Conservation (phyloP, 257 asterid genomes). For the Nicotiana otophora region DNA sequence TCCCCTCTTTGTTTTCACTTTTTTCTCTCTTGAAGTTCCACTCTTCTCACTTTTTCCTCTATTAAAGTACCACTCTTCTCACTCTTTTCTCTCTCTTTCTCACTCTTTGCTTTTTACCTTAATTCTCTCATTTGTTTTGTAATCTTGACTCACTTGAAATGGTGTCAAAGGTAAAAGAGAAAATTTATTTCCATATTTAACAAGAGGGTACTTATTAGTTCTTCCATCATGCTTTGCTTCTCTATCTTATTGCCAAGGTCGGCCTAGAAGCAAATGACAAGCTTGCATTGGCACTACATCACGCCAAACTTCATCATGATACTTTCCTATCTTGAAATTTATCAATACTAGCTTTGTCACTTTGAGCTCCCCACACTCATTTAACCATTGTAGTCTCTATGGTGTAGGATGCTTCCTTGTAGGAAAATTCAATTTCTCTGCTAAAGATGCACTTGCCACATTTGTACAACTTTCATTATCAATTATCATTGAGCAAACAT, state of each 20-base stretch:
- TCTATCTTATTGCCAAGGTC: background rate
- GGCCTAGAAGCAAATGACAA: background rate
- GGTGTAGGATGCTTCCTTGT: background rate
- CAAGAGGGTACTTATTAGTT: background rate
- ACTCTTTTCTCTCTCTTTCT: background rate
- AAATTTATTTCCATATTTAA: background rate
- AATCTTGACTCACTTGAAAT: background rate
- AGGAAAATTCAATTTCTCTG: background rate
- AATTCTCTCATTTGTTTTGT: too few relatives aligned
- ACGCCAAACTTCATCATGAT: background rate
- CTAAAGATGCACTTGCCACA: background rate
- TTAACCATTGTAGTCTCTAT: background rate
- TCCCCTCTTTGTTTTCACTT: background rate
- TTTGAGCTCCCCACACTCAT: background rate
- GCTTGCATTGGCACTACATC: background rate
- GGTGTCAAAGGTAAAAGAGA: background rate
- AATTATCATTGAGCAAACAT: too few relatives aligned
- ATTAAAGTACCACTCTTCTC: background rate
- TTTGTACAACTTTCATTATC: too few relatives aligned
- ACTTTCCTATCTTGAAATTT: background rate
- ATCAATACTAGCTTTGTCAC: background rate
- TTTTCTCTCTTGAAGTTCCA: too few relatives aligned
- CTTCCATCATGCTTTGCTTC: background rate
- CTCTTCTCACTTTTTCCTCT: background rate
- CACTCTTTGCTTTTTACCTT: background rate